These are phyloP conservation scores for Elongisporangium senticosum DNA, from an alignment of 352 stramenopile species.

Conservation along the genomic window DNA sequence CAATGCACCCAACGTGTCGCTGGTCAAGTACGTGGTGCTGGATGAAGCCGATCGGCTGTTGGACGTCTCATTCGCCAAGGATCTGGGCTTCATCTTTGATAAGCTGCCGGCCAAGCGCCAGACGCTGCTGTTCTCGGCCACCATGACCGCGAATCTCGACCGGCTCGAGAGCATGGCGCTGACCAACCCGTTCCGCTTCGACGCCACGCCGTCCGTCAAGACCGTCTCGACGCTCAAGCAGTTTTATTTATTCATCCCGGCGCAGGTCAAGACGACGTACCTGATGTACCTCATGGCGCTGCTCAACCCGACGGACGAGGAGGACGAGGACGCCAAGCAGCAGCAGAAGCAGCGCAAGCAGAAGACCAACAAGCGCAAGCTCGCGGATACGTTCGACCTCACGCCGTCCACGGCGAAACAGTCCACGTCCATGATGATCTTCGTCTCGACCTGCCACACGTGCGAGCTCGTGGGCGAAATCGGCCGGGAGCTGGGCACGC, in stretches of 20 bases:
- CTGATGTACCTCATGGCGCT: constrained; percentile 85
- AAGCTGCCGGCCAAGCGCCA: constrained; percentile 81
- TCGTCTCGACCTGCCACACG: constrained; percentile 95
- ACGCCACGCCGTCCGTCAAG: constrained; percentile 74
- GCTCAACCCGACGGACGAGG: constrained; percentile 53
- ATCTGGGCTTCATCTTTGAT: constrained; percentile 86
- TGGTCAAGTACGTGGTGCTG: constrained; percentile 95
- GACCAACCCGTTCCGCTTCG: constrained; percentile 61
- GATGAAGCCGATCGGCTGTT: constrained; percentile 98
- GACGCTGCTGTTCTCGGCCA: constrained; percentile 97
- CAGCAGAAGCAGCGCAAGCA: constrained; percentile 22
- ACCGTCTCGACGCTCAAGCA: constrained; percentile 93
- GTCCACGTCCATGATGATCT: constrained; percentile 92
- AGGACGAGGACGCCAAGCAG: constrained; percentile 34
- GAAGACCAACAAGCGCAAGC: constrained; percentile 27
- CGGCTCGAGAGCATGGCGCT: constrained; percentile 70
- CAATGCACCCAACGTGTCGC: constrained; percentile 83
- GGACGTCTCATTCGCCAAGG: constrained; percentile 78
- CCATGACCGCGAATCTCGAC: constrained; percentile 93
- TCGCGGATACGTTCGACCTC: constrained; percentile 8
- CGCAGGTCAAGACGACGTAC: constrained; percentile 95
- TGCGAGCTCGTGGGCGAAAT: constrained; percentile 94
- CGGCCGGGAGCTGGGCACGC: constrained; percentile 87
- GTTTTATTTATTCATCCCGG: constrained; percentile 98
- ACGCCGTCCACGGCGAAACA: constrained; percentile 21